Percentiles rank a stretch among this genome's conserved stretches.
Conservation (phyloP, 2,329 filamentous ascomycete species). For the Trichoderma polysporum region DNA sequence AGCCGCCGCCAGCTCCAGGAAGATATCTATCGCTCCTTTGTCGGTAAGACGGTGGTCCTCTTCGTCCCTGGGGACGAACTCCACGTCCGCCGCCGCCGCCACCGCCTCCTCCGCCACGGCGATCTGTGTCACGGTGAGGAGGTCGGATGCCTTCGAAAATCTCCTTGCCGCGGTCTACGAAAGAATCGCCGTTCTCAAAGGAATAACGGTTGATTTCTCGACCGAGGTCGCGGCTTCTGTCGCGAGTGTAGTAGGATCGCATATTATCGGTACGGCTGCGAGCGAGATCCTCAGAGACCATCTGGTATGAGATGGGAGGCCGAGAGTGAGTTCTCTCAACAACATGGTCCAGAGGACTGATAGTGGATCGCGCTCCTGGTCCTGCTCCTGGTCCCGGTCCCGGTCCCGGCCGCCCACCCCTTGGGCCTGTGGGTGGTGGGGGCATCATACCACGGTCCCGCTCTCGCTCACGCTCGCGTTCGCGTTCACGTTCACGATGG, state of each 20-base stretch:
- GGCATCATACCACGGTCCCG: slow-evolving; percentile 11
- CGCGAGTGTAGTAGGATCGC: slow-evolving; percentile 46
- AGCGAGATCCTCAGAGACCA: slow-evolving; percentile 64
- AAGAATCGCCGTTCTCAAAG: slow-evolving; percentile 64
- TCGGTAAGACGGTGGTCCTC: slow-evolving; percentile 28
- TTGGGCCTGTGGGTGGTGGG: slow-evolving; percentile 38
- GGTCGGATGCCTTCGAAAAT: slow-evolving; percentile 64
- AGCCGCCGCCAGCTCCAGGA: slow-evolving; percentile 29
- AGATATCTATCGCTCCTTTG: slow-evolving; percentile 37
- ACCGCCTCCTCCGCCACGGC: slow-evolving; percentile 36
- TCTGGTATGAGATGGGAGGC: slow-evolving; percentile 48
- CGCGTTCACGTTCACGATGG: slow-evolving; percentile 23
- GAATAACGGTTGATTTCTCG: slow-evolving; percentile 66
- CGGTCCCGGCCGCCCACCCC: slow-evolving; percentile 38
- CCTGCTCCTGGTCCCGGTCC: slow-evolving; percentile 32
- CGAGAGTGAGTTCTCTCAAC: slow-evolving; percentile 40
- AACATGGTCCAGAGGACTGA: slow-evolving; percentile 25
- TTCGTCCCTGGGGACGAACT: slow-evolving; percentile 33
- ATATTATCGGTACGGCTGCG: slow-evolving; percentile 62
- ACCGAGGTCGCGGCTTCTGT: slow-evolving; percentile 43
- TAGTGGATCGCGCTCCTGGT: slow-evolving; percentile 28
- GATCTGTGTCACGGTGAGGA: slow-evolving; percentile 49
- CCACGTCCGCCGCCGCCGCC: slow-evolving; percentile 29
- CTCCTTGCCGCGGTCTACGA: slow-evolving; percentile 73
- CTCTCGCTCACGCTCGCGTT: neutral